Conservation (phyloP, 2,329 filamentous ascomycete species). For the Aspergillus versicolor region DNA sequence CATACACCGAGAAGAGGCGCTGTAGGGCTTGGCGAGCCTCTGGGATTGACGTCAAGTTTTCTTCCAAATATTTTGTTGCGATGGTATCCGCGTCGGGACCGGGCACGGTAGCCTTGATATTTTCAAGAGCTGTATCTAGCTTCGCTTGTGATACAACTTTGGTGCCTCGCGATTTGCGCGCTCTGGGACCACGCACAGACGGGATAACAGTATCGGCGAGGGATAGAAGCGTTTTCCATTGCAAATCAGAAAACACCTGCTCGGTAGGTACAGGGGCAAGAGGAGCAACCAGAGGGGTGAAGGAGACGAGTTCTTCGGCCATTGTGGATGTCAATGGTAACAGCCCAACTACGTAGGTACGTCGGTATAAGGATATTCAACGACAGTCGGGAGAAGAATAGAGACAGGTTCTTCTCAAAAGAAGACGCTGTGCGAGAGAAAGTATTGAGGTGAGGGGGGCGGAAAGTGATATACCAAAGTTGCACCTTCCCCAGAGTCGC, state of each 20-base stretch:
- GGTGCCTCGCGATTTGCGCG: conserved; percentile 32
- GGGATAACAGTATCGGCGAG: conserved; percentile 60
- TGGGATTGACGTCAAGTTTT: conserved; percentile 49
- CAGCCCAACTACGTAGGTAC: not conserved
- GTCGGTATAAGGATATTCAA: not conserved
- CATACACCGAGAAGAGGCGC: conserved; percentile 49
- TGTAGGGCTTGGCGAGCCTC: conserved; percentile 51
- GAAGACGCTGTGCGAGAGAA: conserved; percentile 53
- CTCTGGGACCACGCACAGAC: conserved; percentile 45
- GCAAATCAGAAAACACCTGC: conserved; percentile 52
- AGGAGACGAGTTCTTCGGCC: conserved; percentile 21
- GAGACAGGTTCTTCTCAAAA: not conserved
- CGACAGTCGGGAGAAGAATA: not conserved
- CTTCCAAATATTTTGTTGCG: conserved; percentile 48
- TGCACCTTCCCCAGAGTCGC: conserved; percentile 2
- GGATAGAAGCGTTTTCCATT: conserved; percentile 60
- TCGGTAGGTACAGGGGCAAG: conserved; percentile 48
- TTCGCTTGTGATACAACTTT: conserved; percentile 41
- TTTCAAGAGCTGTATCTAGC: conserved; percentile 40
- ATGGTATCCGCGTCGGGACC: conserved; percentile 35
- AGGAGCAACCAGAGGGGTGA: conserved; percentile 42
- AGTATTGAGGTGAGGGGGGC: not conserved
- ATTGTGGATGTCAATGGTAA: conserved; percentile 13
- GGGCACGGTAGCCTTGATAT: conserved; percentile 26
- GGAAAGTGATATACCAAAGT: not conserved